Conservation (phyloP, 176 grass and related monocot genomes). For the Oryza glaberrima region DNA sequence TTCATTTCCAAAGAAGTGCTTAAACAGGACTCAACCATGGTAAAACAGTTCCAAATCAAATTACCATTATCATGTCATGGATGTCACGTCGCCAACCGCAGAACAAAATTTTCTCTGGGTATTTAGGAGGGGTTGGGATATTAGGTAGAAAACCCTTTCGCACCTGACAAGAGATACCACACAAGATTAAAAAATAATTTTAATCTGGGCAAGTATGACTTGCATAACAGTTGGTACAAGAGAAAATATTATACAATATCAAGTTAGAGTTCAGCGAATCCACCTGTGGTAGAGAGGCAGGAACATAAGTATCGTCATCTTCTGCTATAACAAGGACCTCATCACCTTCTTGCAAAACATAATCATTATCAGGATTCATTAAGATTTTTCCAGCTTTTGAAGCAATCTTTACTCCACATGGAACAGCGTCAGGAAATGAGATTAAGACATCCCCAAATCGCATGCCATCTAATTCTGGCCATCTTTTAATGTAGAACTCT, state of each 20-base stretch:
- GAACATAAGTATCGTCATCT: constrained; percentile 98
- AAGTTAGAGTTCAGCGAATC: constrained; percentile 35
- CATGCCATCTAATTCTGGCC: constrained; percentile 91
- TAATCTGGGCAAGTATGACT: neutral
- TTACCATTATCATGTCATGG: constrained; percentile 99
- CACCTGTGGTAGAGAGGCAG: constrained; percentile 70
- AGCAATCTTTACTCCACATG: constrained; percentile 90
- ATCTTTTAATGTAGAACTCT: constrained; percentile 96
- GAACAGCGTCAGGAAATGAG: constrained; percentile 95
- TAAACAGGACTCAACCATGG: neutral
- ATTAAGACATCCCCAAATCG: constrained; percentile 85
- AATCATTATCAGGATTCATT: constrained; percentile 88
- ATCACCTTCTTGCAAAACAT: constrained; percentile 89
- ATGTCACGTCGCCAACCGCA: constrained; percentile 99
- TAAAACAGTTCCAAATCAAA: constrained; percentile 16
- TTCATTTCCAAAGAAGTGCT: constrained; percentile 16
- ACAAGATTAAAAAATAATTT: neutral
- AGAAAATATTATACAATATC: constrained; percentile 14
- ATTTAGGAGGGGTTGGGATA: constrained; percentile 76
- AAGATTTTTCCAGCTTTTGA: constrained; percentile 80
- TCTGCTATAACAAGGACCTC: constrained; percentile 95
- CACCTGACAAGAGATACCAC: constrained; percentile 58
- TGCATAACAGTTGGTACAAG: neutral
- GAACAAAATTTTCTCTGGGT: constrained; percentile 97
- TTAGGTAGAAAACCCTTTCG: constrained; percentile 77